phyloP scores from a whole-genome alignment of 441 rosid genomes.

The Mallotus japonicus region DNA sequence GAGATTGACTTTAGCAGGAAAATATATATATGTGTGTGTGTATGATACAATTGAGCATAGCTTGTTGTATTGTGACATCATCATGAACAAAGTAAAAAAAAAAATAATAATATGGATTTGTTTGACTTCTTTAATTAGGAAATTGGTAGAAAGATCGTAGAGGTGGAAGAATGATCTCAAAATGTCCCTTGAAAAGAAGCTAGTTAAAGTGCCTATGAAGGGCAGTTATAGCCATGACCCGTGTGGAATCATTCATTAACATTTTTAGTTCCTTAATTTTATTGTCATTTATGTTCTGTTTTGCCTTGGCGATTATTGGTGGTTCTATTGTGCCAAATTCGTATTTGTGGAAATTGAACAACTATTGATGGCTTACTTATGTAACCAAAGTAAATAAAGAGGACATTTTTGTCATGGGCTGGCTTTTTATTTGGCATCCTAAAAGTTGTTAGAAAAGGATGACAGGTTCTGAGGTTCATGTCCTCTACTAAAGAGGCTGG shows the following conservation, averaged over 20 bases:
- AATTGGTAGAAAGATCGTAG: background rate
- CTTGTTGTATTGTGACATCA: background rate
- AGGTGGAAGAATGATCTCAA: background rate
- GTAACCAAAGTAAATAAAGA: background rate
- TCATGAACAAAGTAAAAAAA: background rate
- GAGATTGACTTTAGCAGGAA: background rate
- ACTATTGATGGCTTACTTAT: background rate
- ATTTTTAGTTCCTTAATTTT: background rate
- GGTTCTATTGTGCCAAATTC: background rate
- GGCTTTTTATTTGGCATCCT: background rate
- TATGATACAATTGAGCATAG: background rate
- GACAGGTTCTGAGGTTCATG: background rate
- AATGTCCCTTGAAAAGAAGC: background rate
- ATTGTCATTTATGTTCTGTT: background rate
- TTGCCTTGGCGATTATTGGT: background rate
- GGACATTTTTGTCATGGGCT: background rate
- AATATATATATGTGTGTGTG: background rate
- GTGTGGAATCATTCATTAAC: background rate
- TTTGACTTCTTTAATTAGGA: background rate
- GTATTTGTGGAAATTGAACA: background rate
- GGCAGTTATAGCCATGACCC: background rate
- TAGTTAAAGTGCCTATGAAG: background rate
- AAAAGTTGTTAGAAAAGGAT: background rate
- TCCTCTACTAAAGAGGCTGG: background rate
- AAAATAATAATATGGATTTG: background rate